These are phyloP conservation scores for Plicaturopsis crispa DNA, from an alignment of 768 basidiomycete genomes.

Conservation along the genomic window DNA sequence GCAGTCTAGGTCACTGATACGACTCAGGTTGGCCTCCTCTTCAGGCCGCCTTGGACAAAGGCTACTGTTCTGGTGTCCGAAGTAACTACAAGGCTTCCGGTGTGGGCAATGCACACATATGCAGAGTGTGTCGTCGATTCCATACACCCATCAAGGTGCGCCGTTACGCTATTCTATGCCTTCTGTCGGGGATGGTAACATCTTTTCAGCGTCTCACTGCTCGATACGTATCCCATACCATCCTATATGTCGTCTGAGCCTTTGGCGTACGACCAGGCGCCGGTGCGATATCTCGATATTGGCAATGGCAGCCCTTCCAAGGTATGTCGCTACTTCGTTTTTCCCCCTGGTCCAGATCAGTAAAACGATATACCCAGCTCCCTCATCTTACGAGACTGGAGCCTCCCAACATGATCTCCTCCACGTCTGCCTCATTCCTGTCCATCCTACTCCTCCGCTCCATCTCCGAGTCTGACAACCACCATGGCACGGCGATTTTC, in stretches of 20 bases:
- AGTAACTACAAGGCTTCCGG: conserved; percentile 36
- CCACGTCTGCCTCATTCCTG: conserved; percentile 47
- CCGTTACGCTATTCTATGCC: neutral
- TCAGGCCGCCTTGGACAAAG: conserved; percentile 40
- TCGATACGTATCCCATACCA: conserved; percentile 46
- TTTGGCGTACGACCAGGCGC: conserved; percentile 32
- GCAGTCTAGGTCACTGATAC: neutral
- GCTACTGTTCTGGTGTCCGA: conserved; percentile 47
- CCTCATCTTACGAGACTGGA: too few species aligned
- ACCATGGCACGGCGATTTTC: conserved; percentile 34
- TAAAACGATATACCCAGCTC: too few species aligned
- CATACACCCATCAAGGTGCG: conserved; percentile 40
- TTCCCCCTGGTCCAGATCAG: too few species aligned
- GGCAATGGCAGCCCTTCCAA: conserved; percentile 4
- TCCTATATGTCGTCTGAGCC: conserved; percentile 34
- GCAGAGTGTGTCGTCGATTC: conserved; percentile 31
- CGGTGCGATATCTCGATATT: conserved; percentile 45
- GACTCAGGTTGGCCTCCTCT: conserved; percentile 41
- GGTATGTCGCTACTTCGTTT: conserved; percentile 6
- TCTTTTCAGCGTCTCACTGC: conserved; percentile 32
- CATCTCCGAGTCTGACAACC: too few species aligned
- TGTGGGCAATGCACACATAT: conserved; percentile 43
- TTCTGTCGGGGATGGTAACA: neutral
- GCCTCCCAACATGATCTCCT: conserved; percentile 52
- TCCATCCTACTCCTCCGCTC: conserved; percentile 27